A percentile compares a stretch with the other conserved stretches of the same genome.
phyloP scores from a whole-genome alignment of 805 yeast species.

The Metschnikowia lunata region DNA sequence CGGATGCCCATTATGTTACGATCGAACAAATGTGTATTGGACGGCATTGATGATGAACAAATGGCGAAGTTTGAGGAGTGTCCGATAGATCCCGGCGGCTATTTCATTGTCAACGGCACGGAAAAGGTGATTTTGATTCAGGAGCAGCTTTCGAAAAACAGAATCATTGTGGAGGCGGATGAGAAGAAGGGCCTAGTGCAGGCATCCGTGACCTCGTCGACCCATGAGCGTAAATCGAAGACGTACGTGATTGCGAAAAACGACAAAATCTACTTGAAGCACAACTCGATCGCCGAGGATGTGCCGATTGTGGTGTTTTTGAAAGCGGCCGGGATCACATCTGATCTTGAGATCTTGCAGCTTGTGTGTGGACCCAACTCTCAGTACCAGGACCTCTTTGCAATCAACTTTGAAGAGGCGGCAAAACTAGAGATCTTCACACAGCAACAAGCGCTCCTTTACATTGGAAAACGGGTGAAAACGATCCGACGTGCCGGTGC shows the following conservation, averaged over 20 bases:
- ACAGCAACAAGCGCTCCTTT: constrained; percentile 90
- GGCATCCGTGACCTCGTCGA: constrained; percentile 95
- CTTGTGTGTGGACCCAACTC: constrained; percentile 89
- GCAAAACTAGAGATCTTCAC: constrained; percentile 80
- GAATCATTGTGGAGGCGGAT: constrained; percentile 97
- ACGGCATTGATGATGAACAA: constrained; percentile 68
- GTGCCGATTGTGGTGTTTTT: constrained; percentile 89
- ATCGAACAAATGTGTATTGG: constrained; percentile 84
- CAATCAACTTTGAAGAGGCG: constrained; percentile 91
- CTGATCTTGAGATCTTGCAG: constrained; percentile 91
- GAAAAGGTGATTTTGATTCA: constrained; percentile 96
- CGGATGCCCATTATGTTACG: constrained; percentile 98
- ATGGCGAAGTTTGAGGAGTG: constrained; percentile 93
- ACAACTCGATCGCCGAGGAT: constrained; percentile 93
- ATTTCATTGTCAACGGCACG: constrained; percentile 95
- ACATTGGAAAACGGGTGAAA: constrained; percentile 85
- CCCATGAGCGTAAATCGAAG: constrained; percentile 96
- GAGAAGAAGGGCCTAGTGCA: constrained; percentile 91
- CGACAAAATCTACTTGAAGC: constrained; percentile 84
- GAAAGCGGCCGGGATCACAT: constrained; percentile 91
- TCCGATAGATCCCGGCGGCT: constrained; percentile 98
- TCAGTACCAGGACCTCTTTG: constrained; percentile 85
- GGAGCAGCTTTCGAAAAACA: constrained; percentile 93
- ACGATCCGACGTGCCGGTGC: constrained; percentile 84
- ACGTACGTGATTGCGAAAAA: constrained; percentile 93